Evolutionary conservation across 1,139 yeast species (phyloP), one percentile per base, ranked within the genome.

Genomic region (Protomyces macrosporus): DNA sequence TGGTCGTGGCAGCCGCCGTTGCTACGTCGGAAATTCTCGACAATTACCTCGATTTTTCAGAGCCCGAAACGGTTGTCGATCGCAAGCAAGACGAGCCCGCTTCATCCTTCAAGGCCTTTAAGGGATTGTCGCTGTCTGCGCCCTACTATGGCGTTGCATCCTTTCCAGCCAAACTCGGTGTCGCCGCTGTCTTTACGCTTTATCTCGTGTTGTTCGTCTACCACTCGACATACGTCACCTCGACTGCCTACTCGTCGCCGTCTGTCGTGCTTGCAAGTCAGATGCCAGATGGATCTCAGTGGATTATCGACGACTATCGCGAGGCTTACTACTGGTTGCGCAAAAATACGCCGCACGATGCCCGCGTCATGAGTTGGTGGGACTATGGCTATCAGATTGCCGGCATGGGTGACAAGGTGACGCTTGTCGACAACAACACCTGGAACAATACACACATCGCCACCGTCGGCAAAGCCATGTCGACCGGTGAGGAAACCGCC

Each of bases 391-490:
- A 95, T 77, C 99, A 95, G 78, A 95, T 95, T 72, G 98, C 98
- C 71, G 99, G 99, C 67, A 93, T 95, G 98, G 98, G 98, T 55
- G 98, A 95, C 77, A 85, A 98, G 75, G 93, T 98, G 69, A 95
- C 99, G 4, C 82, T 95, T 70, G 99, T 95, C 53, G 99, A 95
- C 76, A 95, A 95, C 82, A 95, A 95, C 77, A 95, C 99, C 9
- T 95, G 99, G 99, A 95, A 95, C 75, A 95, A 95, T 78, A 95
- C 99, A 4, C 99, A 95, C 75, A 95, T 95, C 77, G 99, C 98
- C 69, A 90, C 97, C n/a, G 98, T 95, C 64, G 99, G 99, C 72
- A 90, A 90, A 76, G 98, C 98, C 36, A 90, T 93, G 97, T 84
- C 96, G 40, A 87, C 95, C 32, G 77, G 84, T 40, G 98, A 93